Conservation (phyloP, 2,329 filamentous ascomycete species). For the Sporothrix humicola region DNA sequence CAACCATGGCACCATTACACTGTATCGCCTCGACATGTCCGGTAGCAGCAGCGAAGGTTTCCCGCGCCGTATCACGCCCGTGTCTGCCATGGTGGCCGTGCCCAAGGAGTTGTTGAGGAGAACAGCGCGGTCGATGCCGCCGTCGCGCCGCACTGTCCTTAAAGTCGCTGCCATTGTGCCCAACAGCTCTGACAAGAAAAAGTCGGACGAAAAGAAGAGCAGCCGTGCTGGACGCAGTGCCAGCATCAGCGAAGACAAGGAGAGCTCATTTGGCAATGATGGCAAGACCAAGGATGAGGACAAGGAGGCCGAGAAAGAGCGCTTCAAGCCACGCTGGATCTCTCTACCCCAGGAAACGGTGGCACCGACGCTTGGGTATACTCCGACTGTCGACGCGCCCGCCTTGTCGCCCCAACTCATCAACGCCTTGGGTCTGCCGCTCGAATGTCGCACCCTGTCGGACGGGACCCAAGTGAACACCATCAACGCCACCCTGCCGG, state of each 20-base stretch:
- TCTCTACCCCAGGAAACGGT: constrained; percentile 33
- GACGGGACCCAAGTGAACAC: constrained; percentile 36
- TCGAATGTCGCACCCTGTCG: constrained; percentile 29
- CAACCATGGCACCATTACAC: constrained; percentile 36
- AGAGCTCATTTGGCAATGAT: not conserved
- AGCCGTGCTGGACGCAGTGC: not conserved
- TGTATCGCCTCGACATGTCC: constrained; percentile 37
- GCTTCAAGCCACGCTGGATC: constrained; percentile 33
- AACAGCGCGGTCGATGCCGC: constrained; percentile 36
- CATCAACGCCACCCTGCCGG: constrained; percentile 37
- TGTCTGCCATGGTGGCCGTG: constrained; percentile 38
- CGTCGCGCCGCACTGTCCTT: constrained; percentile 36
- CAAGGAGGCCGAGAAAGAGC: not conserved
- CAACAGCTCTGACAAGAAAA: not conserved
- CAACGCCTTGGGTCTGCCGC: constrained; percentile 25
- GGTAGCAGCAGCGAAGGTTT: constrained; percentile 29
- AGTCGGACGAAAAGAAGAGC: not conserved
- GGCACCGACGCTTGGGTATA: constrained; percentile 33
- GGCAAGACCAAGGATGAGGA: not conserved
- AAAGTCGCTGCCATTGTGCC: not conserved
- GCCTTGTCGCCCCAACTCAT: constrained; percentile 31
- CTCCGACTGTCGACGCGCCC: constrained; percentile 34
- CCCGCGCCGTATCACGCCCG: constrained; percentile 37
- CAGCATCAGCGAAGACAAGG: constrained; percentile 18
- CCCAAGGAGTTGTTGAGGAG: constrained; percentile 38